Evolutionary conservation across 2,329 filamentous ascomycete species (phyloP).

Genomic region (Penicillium sp.): DNA sequence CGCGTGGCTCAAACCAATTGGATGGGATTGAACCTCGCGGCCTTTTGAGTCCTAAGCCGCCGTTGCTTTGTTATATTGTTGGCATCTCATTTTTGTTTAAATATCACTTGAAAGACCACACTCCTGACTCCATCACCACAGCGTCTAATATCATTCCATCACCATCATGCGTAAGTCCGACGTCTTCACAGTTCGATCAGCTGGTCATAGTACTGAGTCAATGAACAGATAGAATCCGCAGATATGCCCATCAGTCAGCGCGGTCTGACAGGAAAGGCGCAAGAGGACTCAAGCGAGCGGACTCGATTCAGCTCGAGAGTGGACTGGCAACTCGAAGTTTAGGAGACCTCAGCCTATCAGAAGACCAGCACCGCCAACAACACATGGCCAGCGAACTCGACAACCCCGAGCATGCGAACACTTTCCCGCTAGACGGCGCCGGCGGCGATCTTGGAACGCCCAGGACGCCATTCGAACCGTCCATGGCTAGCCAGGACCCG

Average conservation of each 20-base stretch:
- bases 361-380: constrained; percentile 23
- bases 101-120: not conserved
- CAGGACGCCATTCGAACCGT: constrained; percentile 18
- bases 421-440: constrained; percentile 26
- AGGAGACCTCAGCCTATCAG: constrained; percentile 23
- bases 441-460: constrained; percentile 21
- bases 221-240: constrained; percentile 39
- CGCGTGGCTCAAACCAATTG: not conserved
- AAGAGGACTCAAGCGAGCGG: constrained; percentile 20
- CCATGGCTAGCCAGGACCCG: constrained; percentile 30
- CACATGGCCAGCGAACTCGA: constrained; percentile 27
- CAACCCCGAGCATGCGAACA: constrained; percentile 25
- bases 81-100: not conserved
- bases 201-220: constrained; percentile 6
- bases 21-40: not conserved
- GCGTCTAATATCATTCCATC: not conserved
- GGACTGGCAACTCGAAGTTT: constrained; percentile 24
- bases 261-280: constrained; percentile 43
- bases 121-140: not conserved
- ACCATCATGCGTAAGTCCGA: constrained; percentile 9
- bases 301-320: constrained; percentile 33
- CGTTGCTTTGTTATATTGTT: not conserved
- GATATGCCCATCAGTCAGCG: constrained; percentile 37
- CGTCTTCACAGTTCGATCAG: not conserved
- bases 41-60: not conserved